Base-by-base conservation (phyloP, 805 yeast species). In the Dipodascus geniculatus region DNA sequence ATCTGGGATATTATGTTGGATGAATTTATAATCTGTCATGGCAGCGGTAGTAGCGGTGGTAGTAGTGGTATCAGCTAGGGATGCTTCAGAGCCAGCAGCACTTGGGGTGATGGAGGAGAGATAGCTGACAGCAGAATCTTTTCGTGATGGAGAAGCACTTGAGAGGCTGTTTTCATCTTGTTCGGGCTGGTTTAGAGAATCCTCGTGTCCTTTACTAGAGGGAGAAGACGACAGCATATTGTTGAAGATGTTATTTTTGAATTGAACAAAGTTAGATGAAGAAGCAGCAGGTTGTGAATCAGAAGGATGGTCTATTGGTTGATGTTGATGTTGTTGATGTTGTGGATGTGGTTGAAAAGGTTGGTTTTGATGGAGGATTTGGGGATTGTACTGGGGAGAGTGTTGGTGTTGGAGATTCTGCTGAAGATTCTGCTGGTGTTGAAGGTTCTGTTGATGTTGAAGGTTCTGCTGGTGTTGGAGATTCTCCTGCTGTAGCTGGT, bases 101-200 rank as follows among this genome's bases (percentile, higher is more conserved):
- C 31, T 22, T 9, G 55, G 55, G 6, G 53, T 52, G 20, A 38
- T 17, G 3, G 58, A 53, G 20, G 61, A 58, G 35, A 53, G 52
- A 48, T 55, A 57, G 38, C 58, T 55, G 16, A 57, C 58, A 1
- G 57, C 56, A 14, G 61, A 58, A 24, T 57, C 60, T 48, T 58
- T 58, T 11, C 59, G 51, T 23, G 54, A 33, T 8, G 23, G 31
- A 20, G 49, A 22, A 8, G 49, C n/a, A 47, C 49, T 47, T 9
- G 49, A 38, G 4, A 38, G 4, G 20, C 44, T 38, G 19, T n/a
- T 38, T 14, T 4, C 44, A n/a, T 38, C 44, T 6, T 38, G 11
- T 8, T 28, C 35, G 14, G 11, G 35, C 11, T 28, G 11, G 14
- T 8, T 8, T 28, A 14, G 11, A 8, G 35, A 38, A n/a, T 38